These are phyloP conservation scores for Ensete ventricosum DNA, from an alignment of 176 grass and related monocot species.

Conservation along the genomic window DNA sequence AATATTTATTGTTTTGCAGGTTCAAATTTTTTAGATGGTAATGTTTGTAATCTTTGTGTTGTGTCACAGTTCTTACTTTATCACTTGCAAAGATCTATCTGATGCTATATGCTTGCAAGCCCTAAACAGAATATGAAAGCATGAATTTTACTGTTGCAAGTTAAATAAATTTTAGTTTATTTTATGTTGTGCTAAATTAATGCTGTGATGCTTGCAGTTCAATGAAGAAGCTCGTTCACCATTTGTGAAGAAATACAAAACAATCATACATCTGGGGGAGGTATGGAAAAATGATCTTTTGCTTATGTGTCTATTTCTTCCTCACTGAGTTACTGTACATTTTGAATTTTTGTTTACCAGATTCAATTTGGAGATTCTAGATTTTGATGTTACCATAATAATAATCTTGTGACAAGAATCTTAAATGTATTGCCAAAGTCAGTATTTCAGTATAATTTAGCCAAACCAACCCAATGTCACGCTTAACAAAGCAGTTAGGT, in stretches of 20 bases:
- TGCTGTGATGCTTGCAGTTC: conserved; percentile 35
- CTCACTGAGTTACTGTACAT: background rate
- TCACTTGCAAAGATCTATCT: too few relatives aligned
- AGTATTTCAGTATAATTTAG: background rate
- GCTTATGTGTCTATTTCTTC: background rate
- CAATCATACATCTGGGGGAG: conserved; percentile 92
- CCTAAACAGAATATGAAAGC: background rate
- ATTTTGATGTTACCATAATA: background rate
- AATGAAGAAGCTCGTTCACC: conserved; percentile 79
- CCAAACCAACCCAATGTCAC: background rate
- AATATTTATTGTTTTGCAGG: too few relatives aligned
- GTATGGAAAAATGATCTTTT: conserved; percentile 25
- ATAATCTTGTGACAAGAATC: background rate
- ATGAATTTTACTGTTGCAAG: background rate
- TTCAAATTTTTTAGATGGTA: too few relatives aligned
- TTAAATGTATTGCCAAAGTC: background rate
- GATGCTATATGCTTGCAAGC: too few relatives aligned
- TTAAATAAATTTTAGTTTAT: background rate
- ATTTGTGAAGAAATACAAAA: conserved; percentile 87
- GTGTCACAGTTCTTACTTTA: too few relatives aligned
- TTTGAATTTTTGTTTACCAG: background rate
- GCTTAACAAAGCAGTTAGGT: background rate
- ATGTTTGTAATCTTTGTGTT: too few relatives aligned
- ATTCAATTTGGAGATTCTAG: background rate
- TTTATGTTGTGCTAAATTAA: background rate